Conservation (phyloP, 176 grass and related monocot species). For the Bothriochloa decipiens region DNA sequence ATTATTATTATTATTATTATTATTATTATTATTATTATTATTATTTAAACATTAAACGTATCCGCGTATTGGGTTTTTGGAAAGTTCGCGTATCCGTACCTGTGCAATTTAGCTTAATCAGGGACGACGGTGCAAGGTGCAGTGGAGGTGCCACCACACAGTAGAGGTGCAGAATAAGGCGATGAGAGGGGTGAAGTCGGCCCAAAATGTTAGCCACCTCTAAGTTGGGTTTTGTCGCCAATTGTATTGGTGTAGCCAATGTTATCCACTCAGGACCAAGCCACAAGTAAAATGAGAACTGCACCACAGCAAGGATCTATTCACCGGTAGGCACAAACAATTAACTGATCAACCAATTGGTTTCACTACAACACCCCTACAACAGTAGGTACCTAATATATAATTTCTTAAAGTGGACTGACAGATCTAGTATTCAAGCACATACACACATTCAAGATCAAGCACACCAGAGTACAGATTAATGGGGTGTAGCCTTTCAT, state of each 20-base stretch:
- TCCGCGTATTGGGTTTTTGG: too few species aligned
- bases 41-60: too few species aligned
- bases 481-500: background rate
- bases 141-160: background rate
- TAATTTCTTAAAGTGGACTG: background rate
- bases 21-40: too few species aligned
- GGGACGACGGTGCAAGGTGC: background rate
- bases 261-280: background rate
- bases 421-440: background rate
- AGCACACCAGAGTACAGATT: background rate
- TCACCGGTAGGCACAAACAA: background rate
- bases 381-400: background rate
- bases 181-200: background rate
- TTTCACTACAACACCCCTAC: background rate
- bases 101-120: background rate
- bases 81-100: too few species aligned
- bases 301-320: background rate
- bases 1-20: too few species aligned
- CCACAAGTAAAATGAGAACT: background rate
- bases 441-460: background rate
- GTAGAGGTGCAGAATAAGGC: background rate
- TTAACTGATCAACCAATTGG: background rate
- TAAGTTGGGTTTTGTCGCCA: background rate
- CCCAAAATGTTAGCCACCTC: background rate
- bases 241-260: background rate